Percentiles rank a stretch among this genome's conserved stretches.
phyloP scores from a whole-genome alignment of 2,329 filamentous ascomycete species.

The Cadophora luteo-olivacea region DNA sequence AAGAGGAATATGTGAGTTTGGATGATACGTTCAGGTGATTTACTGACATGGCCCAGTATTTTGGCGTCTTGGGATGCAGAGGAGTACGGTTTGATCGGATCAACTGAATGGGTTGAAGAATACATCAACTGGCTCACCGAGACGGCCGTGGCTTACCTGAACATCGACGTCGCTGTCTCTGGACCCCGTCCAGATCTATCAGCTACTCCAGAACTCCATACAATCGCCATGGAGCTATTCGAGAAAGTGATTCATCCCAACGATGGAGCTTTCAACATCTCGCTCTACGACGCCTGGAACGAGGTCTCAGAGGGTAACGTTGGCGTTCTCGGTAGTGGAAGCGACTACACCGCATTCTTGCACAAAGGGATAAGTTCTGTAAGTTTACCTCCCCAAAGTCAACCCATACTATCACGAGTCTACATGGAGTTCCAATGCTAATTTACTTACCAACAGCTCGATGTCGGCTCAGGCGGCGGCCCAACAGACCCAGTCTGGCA shows the following conservation, averaged over 20 bases:
- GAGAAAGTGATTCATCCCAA: slow-evolving; percentile 15
- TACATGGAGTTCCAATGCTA: too few relatives aligned
- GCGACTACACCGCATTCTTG: slow-evolving; percentile 69
- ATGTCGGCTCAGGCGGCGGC: slow-evolving; percentile 57
- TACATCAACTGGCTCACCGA: slow-evolving; percentile 74
- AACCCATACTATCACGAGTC: too few relatives aligned
- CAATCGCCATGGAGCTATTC: not conserved
- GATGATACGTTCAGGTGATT: not conserved
- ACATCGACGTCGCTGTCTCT: slow-evolving; percentile 23
- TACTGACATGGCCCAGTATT: slow-evolving; percentile 46
- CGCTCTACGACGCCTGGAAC: slow-evolving; percentile 2
- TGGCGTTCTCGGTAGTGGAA: slow-evolving; percentile 62
- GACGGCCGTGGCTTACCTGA: slow-evolving; percentile 37
- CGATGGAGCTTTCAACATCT: slow-evolving; percentile 8
- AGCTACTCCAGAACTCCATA: not conserved
- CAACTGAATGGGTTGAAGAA: slow-evolving; percentile 84
- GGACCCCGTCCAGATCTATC: slow-evolving; percentile 12
- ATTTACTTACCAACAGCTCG: slow-evolving; percentile 45
- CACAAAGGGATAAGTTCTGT: slow-evolving; percentile 46
- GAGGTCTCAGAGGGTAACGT: not conserved
- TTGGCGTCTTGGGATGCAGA: slow-evolving; percentile 76
- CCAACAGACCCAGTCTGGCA: slow-evolving; percentile 62
- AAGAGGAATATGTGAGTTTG: slow-evolving; percentile 69
- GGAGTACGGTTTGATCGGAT: slow-evolving; percentile 79
- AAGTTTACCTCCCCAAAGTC: slow-evolving; percentile 41